Percentiles rank a stretch among this genome's conserved stretches.
Evolutionary conservation across 2,329 filamentous ascomycete species (phyloP).

Genomic region (Xylariales sp.): DNA sequence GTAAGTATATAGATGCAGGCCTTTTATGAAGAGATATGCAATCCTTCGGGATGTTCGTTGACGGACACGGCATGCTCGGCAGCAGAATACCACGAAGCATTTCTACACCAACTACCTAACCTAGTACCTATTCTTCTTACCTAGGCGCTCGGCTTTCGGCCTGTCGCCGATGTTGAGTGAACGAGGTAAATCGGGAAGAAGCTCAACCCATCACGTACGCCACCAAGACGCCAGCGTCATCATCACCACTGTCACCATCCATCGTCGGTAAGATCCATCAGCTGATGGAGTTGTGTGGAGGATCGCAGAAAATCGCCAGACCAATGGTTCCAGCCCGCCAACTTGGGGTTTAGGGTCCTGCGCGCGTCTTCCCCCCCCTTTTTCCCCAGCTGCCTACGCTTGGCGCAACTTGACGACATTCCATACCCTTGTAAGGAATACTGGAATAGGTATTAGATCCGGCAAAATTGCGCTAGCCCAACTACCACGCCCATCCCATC

Average conservation of each 20-base stretch:
- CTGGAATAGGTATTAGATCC: conserved; percentile 30
- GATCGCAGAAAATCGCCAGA: conserved; percentile 12
- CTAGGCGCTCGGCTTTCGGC: no score
- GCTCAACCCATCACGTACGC: background rate
- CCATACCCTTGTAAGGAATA: background rate
- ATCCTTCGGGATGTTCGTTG: no score
- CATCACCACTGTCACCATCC: background rate
- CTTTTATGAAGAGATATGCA: no score
- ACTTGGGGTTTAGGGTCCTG: background rate
- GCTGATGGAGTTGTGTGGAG: conserved; percentile 16
- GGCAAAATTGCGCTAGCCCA: conserved; percentile 16
- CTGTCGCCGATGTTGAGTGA: no score
- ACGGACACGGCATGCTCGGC: no score
- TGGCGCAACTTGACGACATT: conserved; percentile 26
- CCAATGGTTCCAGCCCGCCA: conserved; percentile 1
- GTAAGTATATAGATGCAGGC: no score
- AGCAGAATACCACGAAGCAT: no score
- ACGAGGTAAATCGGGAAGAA: no score
- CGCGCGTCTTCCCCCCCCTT: background rate
- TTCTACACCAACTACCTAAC: no score
- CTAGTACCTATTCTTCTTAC: no score
- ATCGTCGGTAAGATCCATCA: conserved; percentile 5
- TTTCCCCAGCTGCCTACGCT: conserved; percentile 27
- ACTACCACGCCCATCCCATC: background rate
- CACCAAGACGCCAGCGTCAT: background rate